These are phyloP conservation scores for Cercospora citrullina DNA, from an alignment of 2,329 filamentous ascomycete genomes.

Conservation along the genomic window DNA sequence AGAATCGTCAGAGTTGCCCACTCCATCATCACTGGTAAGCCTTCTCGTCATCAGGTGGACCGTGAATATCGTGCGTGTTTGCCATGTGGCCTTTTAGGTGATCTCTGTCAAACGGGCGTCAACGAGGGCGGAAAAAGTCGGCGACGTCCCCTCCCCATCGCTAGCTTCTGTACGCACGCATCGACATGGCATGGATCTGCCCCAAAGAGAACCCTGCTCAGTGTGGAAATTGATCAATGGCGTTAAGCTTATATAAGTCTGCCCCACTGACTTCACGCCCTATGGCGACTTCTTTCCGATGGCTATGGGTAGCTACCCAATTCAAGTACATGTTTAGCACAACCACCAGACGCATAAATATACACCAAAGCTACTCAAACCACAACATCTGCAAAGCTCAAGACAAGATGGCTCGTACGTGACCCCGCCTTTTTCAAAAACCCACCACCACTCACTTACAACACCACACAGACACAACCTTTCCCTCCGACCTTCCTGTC, in stretches of 20 bases:
- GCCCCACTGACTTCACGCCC: background rate
- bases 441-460: background rate
- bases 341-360: background rate
- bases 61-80: no score
- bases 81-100: no score
- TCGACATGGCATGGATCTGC: no score
- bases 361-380: background rate
- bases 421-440: background rate
- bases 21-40: no score
- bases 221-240: no score
- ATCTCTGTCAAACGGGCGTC: no score
- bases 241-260: background rate
- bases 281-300: background rate
- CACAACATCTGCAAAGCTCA: background rate
- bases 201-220: no score
- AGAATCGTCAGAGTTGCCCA: no score
- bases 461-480: conserved; percentile 18
- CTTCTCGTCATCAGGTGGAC: no score
- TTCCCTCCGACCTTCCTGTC: conserved; percentile 41
- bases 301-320: background rate
- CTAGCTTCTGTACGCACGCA: no score
- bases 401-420: background rate
- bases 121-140: no score
- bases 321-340: background rate
- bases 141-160: no score